Base-by-base conservation (phyloP, 352 stramenopile genomes). In the Nothophytophthora sp. region DNA sequence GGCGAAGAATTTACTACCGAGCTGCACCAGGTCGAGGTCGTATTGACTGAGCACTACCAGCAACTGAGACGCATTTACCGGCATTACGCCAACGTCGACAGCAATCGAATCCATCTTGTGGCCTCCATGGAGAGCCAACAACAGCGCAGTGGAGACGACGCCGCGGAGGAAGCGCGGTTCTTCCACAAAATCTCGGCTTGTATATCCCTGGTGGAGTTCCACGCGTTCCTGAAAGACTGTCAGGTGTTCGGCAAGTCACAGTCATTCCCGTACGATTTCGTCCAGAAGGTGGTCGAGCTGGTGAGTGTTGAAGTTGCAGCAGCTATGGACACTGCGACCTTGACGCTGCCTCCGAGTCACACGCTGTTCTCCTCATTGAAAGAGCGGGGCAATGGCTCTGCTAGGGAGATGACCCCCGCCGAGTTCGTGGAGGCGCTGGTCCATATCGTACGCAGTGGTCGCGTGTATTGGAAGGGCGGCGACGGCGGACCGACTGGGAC, bases 381-480 rank as follows among this genome's bases (percentile, higher is more conserved):
- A 35, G 45, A 55, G 5, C n/a, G n/a, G 4, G 24, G 39, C 20
- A 55, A 11, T 13, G 19, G 24, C 5, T 33, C 39, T 20, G 39
- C 30, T 8, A 59, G 56, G 16, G 77, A 88, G 40, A 86, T 88
- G 77, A 85, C 74, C 3, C 70, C 74, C 0, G 72, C 62, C 9
- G 76, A 90, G 47, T 90, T 90, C 36, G 67, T 90, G 12, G 76
- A 90, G 37, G 72, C 72, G 11, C 60, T 90, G 11, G 60, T 88
- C 12, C 63, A 83, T 37, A 75, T 90, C 12, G 63, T 65, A 20
- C 46, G 47, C 11, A 87, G 74, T 49, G 67, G 67, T 43, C 63
- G 60, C 37, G 39, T 83, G 16, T 33, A 55, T 28, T 55, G 46
- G 52, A 49, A 40, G 50, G 38, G 28, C 45, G 51, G 23, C 30